Conservation (phyloP, 225 moss, liverwort and hornwort species). For the Bryoerythrophyllum caledonicum region DNA sequence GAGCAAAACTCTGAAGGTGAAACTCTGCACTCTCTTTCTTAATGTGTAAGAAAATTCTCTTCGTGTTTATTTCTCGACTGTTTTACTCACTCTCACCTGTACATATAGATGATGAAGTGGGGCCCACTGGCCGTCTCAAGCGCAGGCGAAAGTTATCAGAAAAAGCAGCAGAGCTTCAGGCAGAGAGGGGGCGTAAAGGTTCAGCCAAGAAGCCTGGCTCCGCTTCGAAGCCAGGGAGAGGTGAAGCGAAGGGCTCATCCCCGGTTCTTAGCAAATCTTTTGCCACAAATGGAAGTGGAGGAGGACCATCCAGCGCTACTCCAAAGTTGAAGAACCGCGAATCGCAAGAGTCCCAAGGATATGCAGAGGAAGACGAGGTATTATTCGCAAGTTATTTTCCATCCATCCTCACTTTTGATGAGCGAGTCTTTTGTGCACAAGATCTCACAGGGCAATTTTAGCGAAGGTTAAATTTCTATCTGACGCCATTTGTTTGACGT, state of each 20-base stretch:
- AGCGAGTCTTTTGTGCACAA: not conserved
- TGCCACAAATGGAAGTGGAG: slow-evolving; percentile 43
- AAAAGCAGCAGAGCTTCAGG: slow-evolving; percentile 97
- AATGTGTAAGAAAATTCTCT: not conserved
- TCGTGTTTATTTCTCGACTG: not conserved
- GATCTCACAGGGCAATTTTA: not conserved
- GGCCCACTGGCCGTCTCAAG: slow-evolving; percentile 79
- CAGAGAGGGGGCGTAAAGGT: slow-evolving; percentile 82
- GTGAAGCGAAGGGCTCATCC: slow-evolving; percentile 42
- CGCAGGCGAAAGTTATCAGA: slow-evolving; percentile 92
- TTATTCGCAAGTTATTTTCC: no score
- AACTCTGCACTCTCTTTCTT: slow-evolving; percentile 1
- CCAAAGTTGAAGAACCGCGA: slow-evolving; percentile 45
- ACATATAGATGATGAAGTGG: slow-evolving; percentile 70
- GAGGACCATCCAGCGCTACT: slow-evolving; percentile 44
- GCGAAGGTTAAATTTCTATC: not conserved
- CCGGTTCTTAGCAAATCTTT: slow-evolving; percentile 33
- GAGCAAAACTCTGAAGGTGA: slow-evolving; percentile 64
- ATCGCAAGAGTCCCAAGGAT: slow-evolving; percentile 45
- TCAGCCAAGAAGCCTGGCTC: slow-evolving; percentile 51
- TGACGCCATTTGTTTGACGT: slow-evolving; percentile 21
- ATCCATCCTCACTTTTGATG: not conserved
- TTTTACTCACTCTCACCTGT: not conserved
- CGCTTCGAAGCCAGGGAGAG: slow-evolving; percentile 47
- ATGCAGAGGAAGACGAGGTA: slow-evolving; percentile 55